Conservation (phyloP, 768 basidiomycete species). For the Boletus subcaerulescens region DNA sequence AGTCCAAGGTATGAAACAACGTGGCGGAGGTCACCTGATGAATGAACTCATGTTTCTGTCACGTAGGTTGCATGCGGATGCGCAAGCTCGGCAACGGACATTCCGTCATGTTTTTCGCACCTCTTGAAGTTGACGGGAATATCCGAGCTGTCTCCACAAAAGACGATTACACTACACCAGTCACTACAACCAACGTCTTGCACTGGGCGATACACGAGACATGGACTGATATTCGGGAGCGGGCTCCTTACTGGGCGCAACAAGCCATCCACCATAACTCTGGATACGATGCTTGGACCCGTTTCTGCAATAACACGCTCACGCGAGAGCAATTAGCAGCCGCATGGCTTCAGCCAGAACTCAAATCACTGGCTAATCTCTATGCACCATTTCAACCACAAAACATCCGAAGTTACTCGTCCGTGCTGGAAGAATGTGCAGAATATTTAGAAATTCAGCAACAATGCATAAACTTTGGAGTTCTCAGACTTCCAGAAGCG, state of each 20-base stretch:
- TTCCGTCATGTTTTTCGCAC: conserved; percentile 43
- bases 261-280: neutral
- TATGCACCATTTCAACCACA: no score
- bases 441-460: neutral
- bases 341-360: no score
- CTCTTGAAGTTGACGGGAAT: conserved; percentile 35
- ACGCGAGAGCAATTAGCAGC: neutral
- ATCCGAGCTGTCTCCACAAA: conserved; percentile 24
- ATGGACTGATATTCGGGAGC: neutral
- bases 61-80: no score
- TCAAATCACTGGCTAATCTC: no score
- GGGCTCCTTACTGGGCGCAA: neutral
- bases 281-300: neutral
- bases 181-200: neutral
- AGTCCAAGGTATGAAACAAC: conserved; percentile 9
- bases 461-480: neutral
- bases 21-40: no score
- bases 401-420: neutral
- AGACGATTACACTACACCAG: neutral
- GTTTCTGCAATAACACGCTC: neutral
- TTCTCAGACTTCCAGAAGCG: neutral
- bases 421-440: neutral
- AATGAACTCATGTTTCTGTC: no score
- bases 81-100: conserved; percentile 41
- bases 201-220: conserved; percentile 24